Evolutionary conservation across 345 rosid genomes (phyloP).

Genomic region (Hibiscus trionum): DNA sequence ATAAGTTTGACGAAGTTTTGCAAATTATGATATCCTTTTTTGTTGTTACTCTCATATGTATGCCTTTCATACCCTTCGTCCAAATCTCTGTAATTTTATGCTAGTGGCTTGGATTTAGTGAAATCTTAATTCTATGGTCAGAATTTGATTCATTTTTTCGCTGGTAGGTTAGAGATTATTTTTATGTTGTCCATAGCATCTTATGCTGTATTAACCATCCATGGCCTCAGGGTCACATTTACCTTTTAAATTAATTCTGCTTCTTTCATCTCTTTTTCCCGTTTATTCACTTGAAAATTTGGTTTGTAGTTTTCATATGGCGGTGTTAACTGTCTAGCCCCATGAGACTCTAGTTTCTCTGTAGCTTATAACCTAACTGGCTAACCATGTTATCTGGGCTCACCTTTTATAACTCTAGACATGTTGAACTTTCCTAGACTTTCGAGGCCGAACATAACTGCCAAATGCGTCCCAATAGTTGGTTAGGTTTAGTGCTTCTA

Average conservation of each 20-base stretch:
- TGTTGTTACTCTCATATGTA: background rate
- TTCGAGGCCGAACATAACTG: background rate
- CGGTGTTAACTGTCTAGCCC: background rate
- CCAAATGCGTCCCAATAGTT: background rate
- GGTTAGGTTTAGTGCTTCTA: background rate
- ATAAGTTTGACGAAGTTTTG: constrained; percentile 9
- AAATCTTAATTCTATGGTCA: background rate
- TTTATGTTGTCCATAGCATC: background rate
- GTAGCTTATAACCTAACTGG: background rate
- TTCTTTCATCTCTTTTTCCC: background rate
- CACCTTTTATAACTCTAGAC: background rate
- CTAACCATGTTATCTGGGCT: background rate
- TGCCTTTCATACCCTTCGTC: background rate
- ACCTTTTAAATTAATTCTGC: background rate
- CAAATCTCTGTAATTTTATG: background rate
- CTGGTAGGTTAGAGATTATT: background rate
- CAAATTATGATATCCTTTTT: background rate
- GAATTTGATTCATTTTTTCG: background rate
- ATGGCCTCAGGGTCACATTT: background rate
- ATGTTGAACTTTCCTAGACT: background rate
- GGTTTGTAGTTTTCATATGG: background rate
- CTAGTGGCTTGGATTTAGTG: background rate
- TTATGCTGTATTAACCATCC: background rate
- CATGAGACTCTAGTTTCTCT: background rate
- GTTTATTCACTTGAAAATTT: background rate